Evolutionary conservation across 1,284 basidiomycete genomes (phyloP), one percentile per base, ranked within the genome.

Genomic region (Cryptococcus sp.): DNA sequence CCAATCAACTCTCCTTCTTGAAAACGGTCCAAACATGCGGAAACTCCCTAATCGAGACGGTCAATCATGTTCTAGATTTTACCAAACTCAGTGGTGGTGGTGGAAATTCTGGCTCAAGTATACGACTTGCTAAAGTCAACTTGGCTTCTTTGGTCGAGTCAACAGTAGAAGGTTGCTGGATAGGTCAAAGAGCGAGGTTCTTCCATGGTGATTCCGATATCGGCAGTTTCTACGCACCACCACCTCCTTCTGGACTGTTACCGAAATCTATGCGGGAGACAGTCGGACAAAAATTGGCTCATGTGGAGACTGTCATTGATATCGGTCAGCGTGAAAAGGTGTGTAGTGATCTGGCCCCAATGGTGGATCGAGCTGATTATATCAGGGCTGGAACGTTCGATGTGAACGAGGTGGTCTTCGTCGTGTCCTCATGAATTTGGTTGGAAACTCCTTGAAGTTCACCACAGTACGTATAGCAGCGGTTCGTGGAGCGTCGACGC

Each of bases 31-130:
- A 76, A 44, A 75, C 73, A 0, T 77, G 76, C 56, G 79, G 79
- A 13, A 79, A 79, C 51, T 78, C 78, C 37, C 68, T 82, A 32
- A 77, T 81, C 52, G 80, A 82, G 62, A 79, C 80, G 0, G 93
- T 98, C 56, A 97, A 97, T 70, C 94, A 98, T 67, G 94, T 98
- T 5, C 80, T 98, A 38, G 94, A 97, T 74, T 97, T 95, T 71
- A 96, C 93, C 37, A 97, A 97, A 72, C 82, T 96, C 23, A 93
- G 89, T 67, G 91, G 92, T n/a, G 88, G 87, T 62, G 42, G 52
- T 3, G 43, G 46, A 10, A 37, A 48, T 5, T 51, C 47, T 31
- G 36, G 86, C 84, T 48, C 84, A 85, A 82, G 84, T 50, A 89
- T 91, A 58, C 80, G 83, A 32, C 82, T 83, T n/a, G 82, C 82